Conservation (phyloP, 225 moss, liverwort and hornwort species). For the Neckera pumila region DNA sequence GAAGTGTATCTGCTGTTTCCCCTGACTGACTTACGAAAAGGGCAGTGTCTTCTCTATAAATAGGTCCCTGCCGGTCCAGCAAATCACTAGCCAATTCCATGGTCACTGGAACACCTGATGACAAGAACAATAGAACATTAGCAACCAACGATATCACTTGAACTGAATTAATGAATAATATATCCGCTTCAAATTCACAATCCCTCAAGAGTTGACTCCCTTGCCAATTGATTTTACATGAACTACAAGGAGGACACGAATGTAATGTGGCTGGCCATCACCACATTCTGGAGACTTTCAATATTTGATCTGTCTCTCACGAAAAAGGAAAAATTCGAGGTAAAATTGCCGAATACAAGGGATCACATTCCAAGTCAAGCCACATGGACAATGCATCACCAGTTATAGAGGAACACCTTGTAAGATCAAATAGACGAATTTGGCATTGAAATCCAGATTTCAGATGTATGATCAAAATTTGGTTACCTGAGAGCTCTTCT, state of each 20-base stretch:
- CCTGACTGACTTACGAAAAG: slow-evolving; percentile 98
- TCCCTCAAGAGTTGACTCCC: background rate
- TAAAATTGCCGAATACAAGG: background rate
- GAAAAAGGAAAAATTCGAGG: background rate
- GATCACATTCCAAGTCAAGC: background rate
- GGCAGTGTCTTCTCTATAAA: slow-evolving; percentile 96
- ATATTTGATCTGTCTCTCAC: background rate
- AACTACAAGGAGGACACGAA: background rate
- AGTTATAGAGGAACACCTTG: background rate
- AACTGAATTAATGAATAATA: background rate
- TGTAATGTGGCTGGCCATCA: background rate
- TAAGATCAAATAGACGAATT: background rate
- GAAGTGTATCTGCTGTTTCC: slow-evolving; percentile 95
- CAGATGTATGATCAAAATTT: background rate
- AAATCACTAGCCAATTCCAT: slow-evolving; percentile 99
- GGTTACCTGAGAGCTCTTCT: slow-evolving; percentile 95
- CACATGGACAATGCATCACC: background rate
- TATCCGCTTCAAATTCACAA: background rate
- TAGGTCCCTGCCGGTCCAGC: slow-evolving; percentile 85
- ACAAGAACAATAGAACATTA: background rate
- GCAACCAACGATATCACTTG: background rate
- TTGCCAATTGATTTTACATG: background rate
- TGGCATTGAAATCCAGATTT: background rate
- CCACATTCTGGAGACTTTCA: background rate
- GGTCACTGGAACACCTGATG: slow-evolving; percentile 89